phyloP scores from a whole-genome alignment of 768 basidiomycete genomes.

The Trametes cubensis region DNA sequence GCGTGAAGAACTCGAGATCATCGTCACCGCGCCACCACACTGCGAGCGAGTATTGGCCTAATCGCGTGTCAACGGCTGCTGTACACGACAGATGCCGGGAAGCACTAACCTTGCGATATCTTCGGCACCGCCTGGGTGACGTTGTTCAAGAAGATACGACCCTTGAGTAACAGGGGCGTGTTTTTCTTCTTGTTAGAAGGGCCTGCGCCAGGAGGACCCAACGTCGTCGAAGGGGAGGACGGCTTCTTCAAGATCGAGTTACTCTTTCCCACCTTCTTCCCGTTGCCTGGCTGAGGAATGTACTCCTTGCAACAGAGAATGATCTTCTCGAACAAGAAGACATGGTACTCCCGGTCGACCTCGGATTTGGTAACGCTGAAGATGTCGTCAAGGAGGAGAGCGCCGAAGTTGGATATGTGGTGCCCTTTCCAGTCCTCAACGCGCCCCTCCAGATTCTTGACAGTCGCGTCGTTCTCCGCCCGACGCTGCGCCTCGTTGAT shows the following conservation, averaged over 20 bases:
- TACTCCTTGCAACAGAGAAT: conserved; percentile 98
- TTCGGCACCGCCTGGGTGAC: conserved; percentile 82
- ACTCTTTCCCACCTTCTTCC: conserved; percentile 77
- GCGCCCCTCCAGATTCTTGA: conserved; percentile 79
- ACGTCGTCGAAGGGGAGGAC: conserved; percentile 47
- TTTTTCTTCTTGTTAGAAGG: conserved; percentile 70
- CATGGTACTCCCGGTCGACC: conserved; percentile 96
- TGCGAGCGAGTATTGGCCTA: conserved; percentile 73
- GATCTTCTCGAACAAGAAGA: conserved; percentile 98
- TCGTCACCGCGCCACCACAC: conserved; percentile 97
- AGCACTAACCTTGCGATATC: conserved; percentile 59
- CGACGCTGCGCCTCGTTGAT: conserved; percentile 95
- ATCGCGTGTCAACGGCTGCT: conserved; percentile 4
- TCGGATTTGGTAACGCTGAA: conserved; percentile 96
- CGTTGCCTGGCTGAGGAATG: conserved; percentile 53
- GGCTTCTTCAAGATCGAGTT: conserved; percentile 91
- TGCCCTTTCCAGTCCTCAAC: conserved; percentile 99
- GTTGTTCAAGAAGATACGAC: conserved; percentile 96
- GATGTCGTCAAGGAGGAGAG: conserved; percentile 91
- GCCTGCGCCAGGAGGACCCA: conserved; percentile 49
- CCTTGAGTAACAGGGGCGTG: conserved; percentile 87
- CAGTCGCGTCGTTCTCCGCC: conserved; percentile 89
- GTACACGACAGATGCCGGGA: conserved; percentile 13
- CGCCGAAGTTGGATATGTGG: conserved; percentile 91
- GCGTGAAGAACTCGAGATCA: conserved; percentile 89